These are phyloP conservation scores for Saururus chinensis DNA, from an alignment of 164 flowering plant genomes.

Conservation along the genomic window DNA sequence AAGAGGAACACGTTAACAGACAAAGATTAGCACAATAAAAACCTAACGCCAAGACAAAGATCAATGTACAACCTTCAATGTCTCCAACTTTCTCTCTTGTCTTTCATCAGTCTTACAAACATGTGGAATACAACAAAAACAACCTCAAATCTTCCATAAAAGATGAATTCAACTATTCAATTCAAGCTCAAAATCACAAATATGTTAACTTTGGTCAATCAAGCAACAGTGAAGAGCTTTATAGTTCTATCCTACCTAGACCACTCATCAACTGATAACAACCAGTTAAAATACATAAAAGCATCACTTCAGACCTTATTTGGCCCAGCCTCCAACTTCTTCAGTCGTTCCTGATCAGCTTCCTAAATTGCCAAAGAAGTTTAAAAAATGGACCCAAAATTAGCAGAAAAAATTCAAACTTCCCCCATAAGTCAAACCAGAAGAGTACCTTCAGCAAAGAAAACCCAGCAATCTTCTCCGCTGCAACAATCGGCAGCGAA, in stretches of 20 bases:
- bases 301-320: constrained; percentile 3
- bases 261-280: no score
- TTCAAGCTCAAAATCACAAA: no score
- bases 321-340: constrained; percentile 20
- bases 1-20: background rate
- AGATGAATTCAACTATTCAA: no score
- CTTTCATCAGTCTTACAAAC: constrained; percentile 2
- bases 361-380: constrained; percentile 24
- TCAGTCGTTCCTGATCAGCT: constrained; percentile 47
- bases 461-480: constrained; percentile 53
- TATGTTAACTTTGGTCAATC: no score
- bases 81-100: constrained; percentile 4
- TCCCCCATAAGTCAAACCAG: no score
- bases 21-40: background rate
- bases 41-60: background rate
- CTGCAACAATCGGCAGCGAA: constrained; percentile 23
- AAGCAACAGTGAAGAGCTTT: no score
- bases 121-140: constrained; percentile 1
- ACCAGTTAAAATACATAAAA: no score
- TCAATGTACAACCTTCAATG: background rate
- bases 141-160: background rate
- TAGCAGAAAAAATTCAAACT: no score
- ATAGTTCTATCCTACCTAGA: no score
- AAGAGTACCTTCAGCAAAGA: constrained; percentile 40
- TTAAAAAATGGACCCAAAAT: background rate